Base-by-base conservation (phyloP, 2,329 filamentous ascomycete species). In the Phyllosticta capitalensis region DNA sequence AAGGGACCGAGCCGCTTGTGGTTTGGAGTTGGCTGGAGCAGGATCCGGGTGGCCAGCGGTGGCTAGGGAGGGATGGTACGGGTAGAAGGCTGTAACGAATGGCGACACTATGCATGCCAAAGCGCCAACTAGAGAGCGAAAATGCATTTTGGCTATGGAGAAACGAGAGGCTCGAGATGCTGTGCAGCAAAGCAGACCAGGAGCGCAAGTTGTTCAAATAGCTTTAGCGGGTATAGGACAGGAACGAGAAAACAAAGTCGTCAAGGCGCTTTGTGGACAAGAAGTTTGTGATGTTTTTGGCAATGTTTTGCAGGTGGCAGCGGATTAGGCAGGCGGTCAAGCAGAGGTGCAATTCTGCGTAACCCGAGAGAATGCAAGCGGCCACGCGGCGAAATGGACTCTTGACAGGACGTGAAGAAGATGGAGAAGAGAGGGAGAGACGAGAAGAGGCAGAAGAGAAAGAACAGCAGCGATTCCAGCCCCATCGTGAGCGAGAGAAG, bases 31-130 rank as follows among this genome's bases (percentile, higher is more conserved):
- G 59, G 28, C 14, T 19, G 26, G 30, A 30, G 30, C 24, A n/a
- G 55, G 20, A 33, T 55, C 33, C 3, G 45, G 52, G 53, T 12
- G 49, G 9, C 61, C 57, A 10, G 56, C 56, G 63, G 51, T 54
- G 5, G 57, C 53, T 38, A 59, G 64, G 53, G 54, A 38, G 7
- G 63, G 65, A 38, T 60, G 61, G 62, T 71, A 72, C 0, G 71
- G 71, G 56, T 74, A 74, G 63, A 74, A 74, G 17, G 71, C 71
- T 6, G 65, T 62, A 14, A 61, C 68, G 17, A 64, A 63, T 3
- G 58, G 58, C 52, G 55, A 24, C 38, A 48, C 45, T 22, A 49
- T 50, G 33, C 56, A 54, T 54, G 38, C 38, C 33, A 38, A 54
- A 45, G 20, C n/a, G 28, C 49, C 52, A 57, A 22, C 19, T 51